Conservation (phyloP, 345 rosid species). For the Capsella bursapastoris region DNA sequence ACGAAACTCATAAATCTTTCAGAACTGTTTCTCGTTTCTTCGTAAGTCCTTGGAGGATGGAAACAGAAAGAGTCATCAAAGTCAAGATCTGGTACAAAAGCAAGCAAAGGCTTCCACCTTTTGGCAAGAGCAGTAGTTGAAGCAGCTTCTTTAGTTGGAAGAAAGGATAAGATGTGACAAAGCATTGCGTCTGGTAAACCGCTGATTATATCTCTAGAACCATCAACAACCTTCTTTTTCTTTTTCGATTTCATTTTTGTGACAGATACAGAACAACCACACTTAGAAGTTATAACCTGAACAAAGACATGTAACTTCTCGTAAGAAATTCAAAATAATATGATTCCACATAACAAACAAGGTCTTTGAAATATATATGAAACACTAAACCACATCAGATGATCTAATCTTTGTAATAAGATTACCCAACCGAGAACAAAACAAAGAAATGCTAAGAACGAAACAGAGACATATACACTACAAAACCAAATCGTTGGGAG, state of each 20-base stretch:
- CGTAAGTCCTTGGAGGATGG: neutral
- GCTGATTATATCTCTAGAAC: neutral
- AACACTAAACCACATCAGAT: neutral
- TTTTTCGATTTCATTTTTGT: neutral
- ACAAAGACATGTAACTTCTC: too few relatives aligned
- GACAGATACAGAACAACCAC: neutral
- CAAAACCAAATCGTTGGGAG: neutral
- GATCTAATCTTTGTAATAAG: neutral
- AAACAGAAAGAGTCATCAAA: neutral
- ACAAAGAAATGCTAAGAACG: neutral
- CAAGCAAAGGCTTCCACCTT: neutral
- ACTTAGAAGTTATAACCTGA: too few relatives aligned
- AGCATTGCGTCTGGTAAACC: neutral
- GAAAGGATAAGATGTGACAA: neutral
- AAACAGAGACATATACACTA: neutral
- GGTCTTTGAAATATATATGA: neutral
- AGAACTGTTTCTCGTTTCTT: neutral
- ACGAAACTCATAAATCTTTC: neutral
- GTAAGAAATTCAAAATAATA: neutral
- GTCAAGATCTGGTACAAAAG: neutral
- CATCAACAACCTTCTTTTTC: neutral
- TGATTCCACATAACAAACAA: too few relatives aligned
- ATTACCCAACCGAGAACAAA: neutral
- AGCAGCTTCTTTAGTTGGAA: conserved; percentile 5
- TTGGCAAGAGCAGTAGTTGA: neutral